Percentiles rank a stretch among this genome's conserved stretches.
These are phyloP conservation scores for Oxyria digyna DNA, from an alignment of 148 eudicot species.

Conservation along the genomic window DNA sequence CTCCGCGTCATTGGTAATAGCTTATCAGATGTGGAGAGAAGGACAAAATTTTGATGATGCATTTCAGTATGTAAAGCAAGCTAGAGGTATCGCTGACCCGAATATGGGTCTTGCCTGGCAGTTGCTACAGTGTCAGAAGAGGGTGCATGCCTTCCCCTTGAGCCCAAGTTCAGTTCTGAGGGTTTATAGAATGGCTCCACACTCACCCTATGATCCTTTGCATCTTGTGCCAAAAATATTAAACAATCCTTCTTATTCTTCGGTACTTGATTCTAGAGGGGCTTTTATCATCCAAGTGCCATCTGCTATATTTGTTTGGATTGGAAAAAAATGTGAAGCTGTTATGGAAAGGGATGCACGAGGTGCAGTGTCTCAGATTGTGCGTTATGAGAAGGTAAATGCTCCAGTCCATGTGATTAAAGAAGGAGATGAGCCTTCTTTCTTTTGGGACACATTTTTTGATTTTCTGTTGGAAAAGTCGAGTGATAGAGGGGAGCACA, in stretches of 20 bases:
- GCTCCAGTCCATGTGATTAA: slow-evolving; percentile 34
- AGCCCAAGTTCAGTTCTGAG: slow-evolving; percentile 67
- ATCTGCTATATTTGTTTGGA: slow-evolving; percentile 56
- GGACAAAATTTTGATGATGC: slow-evolving; percentile 81
- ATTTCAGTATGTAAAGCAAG: slow-evolving; percentile 66
- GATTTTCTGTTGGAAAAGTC: slow-evolving; percentile 41
- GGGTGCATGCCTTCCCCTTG: slow-evolving; percentile 72
- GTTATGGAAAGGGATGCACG: slow-evolving; percentile 66
- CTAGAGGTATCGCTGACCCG: slow-evolving; percentile 71
- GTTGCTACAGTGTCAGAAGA: slow-evolving; percentile 73
- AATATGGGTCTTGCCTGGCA: slow-evolving; percentile 86
- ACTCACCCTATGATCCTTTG: slow-evolving; percentile 70
- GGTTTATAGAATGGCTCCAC: slow-evolving; percentile 65
- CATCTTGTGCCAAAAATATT: slow-evolving; percentile 80
- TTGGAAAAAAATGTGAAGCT: slow-evolving; percentile 46
- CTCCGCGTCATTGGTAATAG: slow-evolving; percentile 71
- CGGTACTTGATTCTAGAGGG: slow-evolving; percentile 57
- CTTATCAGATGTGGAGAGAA: slow-evolving; percentile 78
- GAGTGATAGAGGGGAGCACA: slow-evolving; percentile 22
- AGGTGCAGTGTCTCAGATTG: slow-evolving; percentile 65
- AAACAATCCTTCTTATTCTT: slow-evolving; percentile 39
- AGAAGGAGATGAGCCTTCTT: slow-evolving; percentile 66
- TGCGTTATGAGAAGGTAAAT: slow-evolving; percentile 56
- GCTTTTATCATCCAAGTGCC: slow-evolving; percentile 65
- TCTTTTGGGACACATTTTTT: slow-evolving; percentile 61